These are phyloP conservation scores for Arthromyces matolae DNA, from an alignment of 768 basidiomycete species.

Conservation along the genomic window DNA sequence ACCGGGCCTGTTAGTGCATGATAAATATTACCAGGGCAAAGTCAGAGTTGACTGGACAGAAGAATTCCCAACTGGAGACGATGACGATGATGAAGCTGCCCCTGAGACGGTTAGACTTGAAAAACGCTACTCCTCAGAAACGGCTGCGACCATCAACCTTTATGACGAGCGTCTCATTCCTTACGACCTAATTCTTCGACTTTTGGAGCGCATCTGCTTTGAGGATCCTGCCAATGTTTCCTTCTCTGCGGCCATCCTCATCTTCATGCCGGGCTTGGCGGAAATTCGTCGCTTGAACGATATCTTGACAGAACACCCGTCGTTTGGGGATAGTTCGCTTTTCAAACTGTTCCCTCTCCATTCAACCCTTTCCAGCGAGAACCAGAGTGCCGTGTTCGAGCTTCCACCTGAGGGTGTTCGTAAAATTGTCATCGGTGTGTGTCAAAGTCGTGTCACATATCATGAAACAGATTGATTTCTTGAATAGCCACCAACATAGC, in stretches of 20 bases:
- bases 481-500: constrained; percentile 82
- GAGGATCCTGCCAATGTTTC: constrained; percentile 43
- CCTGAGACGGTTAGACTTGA: constrained; percentile 52
- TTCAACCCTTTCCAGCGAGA: constrained; percentile 89
- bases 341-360: constrained; percentile 87
- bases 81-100: constrained; percentile 58
- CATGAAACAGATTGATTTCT: neutral
- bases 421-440: constrained; percentile 91
- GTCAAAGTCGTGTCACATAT: neutral
- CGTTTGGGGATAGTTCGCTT: constrained; percentile 56
- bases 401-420: constrained; percentile 73
- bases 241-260: constrained; percentile 77
- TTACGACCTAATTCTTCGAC: constrained; percentile 81
- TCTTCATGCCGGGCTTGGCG: constrained; percentile 94
- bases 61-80: constrained; percentile 55
- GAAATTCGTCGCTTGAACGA: constrained; percentile 91
- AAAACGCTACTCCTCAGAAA: constrained; percentile 76
- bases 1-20: constrained; percentile 49
- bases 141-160: constrained; percentile 74
- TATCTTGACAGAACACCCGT: constrained; percentile 66
- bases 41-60: constrained; percentile 76
- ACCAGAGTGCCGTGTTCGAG: constrained; percentile 89
- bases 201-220: constrained; percentile 84
- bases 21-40: constrained; percentile 63
- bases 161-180: constrained; percentile 87